These are phyloP conservation scores for Yarrowia keelungensis DNA, from an alignment of 805 yeast species.

Conservation along the genomic window DNA sequence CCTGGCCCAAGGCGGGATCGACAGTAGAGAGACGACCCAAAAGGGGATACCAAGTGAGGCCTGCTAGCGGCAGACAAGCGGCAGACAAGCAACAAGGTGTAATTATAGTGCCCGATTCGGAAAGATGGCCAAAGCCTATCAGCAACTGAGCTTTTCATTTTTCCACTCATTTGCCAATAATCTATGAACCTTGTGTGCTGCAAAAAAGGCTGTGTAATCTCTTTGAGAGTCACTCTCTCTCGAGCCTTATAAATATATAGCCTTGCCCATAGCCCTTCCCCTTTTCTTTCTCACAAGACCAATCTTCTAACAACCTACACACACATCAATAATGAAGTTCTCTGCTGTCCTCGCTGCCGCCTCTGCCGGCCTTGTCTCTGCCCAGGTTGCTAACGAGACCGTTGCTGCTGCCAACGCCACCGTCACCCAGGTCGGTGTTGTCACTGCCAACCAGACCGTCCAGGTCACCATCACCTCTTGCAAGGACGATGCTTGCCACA, in stretches of 20 bases:
- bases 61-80: background rate
- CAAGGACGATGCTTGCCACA: constrained; percentile 8
- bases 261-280: background rate
- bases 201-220: constrained; percentile 6
- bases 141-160: background rate
- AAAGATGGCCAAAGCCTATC: constrained; percentile 11
- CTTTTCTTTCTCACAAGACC: background rate
- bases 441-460: constrained; percentile 34
- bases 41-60: constrained; percentile 2
- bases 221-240: background rate
- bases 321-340: constrained; percentile 28
- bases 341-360: constrained; percentile 26
- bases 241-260: constrained; percentile 1
- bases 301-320: background rate
- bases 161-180: background rate
- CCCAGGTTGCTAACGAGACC: constrained; percentile 4
- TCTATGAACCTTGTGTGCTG: constrained; percentile 4
- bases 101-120: constrained; percentile 30
- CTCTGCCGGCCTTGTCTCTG: constrained; percentile 14
- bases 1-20: constrained; percentile 25
- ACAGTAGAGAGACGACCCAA: constrained; percentile 5
- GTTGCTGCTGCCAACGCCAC: constrained; percentile 12
- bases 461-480: constrained; percentile 37
- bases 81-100: constrained; percentile 11
- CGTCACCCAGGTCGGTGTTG: constrained; percentile 27